Conservation (phyloP, 345 rosid genomes). For the Turnera subulata region DNA sequence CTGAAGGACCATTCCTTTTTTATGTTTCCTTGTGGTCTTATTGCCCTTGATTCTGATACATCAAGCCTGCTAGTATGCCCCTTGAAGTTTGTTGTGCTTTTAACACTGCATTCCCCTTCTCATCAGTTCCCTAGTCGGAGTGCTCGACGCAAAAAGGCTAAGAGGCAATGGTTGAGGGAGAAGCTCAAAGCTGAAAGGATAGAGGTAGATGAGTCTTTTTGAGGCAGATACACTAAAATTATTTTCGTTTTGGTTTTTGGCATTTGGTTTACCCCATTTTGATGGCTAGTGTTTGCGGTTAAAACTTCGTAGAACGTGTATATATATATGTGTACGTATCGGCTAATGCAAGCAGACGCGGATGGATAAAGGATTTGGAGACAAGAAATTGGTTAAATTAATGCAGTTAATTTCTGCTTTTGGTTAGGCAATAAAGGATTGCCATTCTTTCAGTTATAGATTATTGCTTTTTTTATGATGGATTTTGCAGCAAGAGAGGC, state of each 20-base stretch:
- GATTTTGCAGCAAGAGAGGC: constrained; percentile 42
- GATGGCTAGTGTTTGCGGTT: background rate
- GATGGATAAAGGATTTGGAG: background rate
- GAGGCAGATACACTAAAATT: background rate
- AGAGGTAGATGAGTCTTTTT: constrained; percentile 39
- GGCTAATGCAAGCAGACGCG: background rate
- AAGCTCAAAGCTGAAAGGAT: constrained; percentile 50
- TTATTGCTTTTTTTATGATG: constrained; percentile 1
- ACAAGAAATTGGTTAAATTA: too few species aligned
- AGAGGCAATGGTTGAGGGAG: constrained; percentile 73
- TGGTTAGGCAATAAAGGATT: background rate
- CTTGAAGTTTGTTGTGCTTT: constrained; percentile 6
- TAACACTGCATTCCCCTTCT: constrained; percentile 4
- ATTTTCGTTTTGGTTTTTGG: background rate
- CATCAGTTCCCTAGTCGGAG: constrained; percentile 76
- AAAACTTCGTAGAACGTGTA: background rate
- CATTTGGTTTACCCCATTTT: background rate
- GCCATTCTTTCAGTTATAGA: background rate
- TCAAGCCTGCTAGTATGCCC: background rate
- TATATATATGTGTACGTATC: background rate
- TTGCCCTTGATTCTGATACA: background rate
- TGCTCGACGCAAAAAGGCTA: constrained; percentile 88
- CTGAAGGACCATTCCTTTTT: too few species aligned
- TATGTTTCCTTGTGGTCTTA: background rate
- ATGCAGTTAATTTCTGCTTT: background rate